A percentile compares a stretch with the other conserved stretches of the same genome.
Evolutionary conservation across 1,139 yeast genomes (phyloP).

Genomic region (Yamadazyma oceani): DNA sequence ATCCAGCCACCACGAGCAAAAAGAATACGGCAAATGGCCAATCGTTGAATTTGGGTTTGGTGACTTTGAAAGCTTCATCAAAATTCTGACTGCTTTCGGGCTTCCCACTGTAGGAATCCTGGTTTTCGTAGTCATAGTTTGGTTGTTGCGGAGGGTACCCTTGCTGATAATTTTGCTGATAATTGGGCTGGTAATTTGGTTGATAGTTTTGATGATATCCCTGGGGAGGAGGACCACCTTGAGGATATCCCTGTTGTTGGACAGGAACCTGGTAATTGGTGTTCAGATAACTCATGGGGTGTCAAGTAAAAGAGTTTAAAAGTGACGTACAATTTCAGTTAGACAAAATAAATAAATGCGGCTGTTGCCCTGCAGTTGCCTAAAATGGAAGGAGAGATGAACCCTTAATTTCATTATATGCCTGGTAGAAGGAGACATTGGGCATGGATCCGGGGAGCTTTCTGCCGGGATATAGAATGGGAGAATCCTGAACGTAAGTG

Average conservation of each 20-base stretch:
- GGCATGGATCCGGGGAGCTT: no score
- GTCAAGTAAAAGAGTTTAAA: background rate
- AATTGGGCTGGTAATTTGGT: constrained; percentile 1
- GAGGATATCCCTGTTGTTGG: constrained; percentile 15
- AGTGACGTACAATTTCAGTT: background rate
- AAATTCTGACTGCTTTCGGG: constrained; percentile 44
- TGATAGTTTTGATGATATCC: constrained; percentile 6
- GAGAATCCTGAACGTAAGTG: no score
- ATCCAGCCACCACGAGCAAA: constrained; percentile 61
- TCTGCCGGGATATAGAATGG: no score
- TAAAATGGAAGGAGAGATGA: no score
- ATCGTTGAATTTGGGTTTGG: constrained; percentile 70
- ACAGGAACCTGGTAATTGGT: constrained; percentile 12
- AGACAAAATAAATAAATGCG: no score
- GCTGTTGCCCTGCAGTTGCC: no score
- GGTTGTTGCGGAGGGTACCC: constrained; percentile 5
- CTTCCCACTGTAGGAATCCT: constrained; percentile 26
- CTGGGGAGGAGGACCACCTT: constrained; percentile 4
- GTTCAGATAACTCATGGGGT: constrained; percentile 13
- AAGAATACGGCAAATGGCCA: constrained; percentile 70
- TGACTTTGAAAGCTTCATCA: constrained; percentile 65
- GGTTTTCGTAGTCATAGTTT: constrained; percentile 24
- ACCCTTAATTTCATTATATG: no score
- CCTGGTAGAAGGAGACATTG: no score
- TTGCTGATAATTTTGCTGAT: constrained; percentile 5